Evolutionary conservation across 2,329 filamentous ascomycete genomes (phyloP), one percentile per base, ranked within the genome.

Genomic region (Colletotrichum magnum): DNA sequence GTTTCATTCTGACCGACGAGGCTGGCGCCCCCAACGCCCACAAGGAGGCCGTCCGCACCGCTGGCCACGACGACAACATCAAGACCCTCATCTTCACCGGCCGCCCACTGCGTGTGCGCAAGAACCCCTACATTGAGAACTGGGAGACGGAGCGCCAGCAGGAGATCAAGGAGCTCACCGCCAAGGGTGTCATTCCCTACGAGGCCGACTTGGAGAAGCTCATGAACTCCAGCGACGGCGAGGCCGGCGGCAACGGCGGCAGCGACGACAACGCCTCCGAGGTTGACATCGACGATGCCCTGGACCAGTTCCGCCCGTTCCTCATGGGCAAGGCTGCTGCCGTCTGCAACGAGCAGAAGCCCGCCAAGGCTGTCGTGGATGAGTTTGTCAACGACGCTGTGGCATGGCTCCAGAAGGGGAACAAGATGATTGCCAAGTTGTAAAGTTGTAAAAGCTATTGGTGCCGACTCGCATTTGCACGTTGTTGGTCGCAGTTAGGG

Each of bases 1-100:
- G 96, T 73, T 99, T 99, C 86, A 92, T 99, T 74, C 89, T 99
- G 70, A 91, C 91, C 64, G 93, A 98, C 74, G 96, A 99, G 87
- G 96, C 96, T 65, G 95, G 96, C 77, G 96, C 96, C 12, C 94
- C 96, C 74, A 92, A 94, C 82, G 89, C 93, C 54, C 95, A 99
- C 88, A 96, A 98, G 86, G 95, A 99, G 79, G 94, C 95, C 71
- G 96, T 99, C 75, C 90, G 90, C 77, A 98, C 95, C 51, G 90
- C 96, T 60, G 90, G 93, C 75, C 97, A 96, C 81, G 94, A 98
- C 83, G 96, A 99, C 84, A 99, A 97, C 78, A 86, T 98, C 80
- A 93, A 94, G 79, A 99, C 96, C 58, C 94, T 98, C 81, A 99
- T 99, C 85, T 99, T 98, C 89, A 99, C 96, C 66, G 96, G 96